These are phyloP conservation scores for Sequoia sempervirens DNA, from an alignment of 75 land plant genomes.

Conservation along the genomic window DNA sequence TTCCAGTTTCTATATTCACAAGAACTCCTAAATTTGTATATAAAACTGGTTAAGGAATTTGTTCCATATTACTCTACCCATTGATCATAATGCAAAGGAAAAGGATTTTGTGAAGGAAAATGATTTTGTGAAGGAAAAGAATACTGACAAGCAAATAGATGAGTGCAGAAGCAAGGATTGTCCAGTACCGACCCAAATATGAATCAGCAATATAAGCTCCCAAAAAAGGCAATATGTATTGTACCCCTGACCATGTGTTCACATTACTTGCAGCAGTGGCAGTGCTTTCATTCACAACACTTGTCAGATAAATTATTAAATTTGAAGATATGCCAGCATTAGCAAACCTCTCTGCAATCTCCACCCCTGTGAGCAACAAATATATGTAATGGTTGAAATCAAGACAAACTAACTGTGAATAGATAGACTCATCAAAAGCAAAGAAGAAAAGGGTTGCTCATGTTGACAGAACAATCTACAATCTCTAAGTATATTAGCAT, in stretches of 20 bases:
- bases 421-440: neutral
- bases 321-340: neutral
- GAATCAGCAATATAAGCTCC: constrained; percentile 63
- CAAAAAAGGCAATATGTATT: constrained; percentile 29
- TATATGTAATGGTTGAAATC: too few relatives aligned
- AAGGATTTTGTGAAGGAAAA: too few relatives aligned
- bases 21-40: neutral
- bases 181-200: constrained; percentile 49
- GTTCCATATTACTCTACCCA: neutral
- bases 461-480: neutral
- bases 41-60: neutral
- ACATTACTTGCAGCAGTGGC: constrained; percentile 46
- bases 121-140: neutral
- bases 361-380: constrained; percentile 28
- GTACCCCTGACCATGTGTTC: constrained; percentile 39
- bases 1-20: neutral
- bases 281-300: constrained; percentile 29
- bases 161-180: constrained; percentile 27
- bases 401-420: neutral
- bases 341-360: constrained; percentile 1
- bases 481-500: too few relatives aligned
- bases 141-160: constrained; percentile 29
- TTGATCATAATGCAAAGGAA: neutral
- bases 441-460: neutral
- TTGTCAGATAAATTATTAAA: neutral